Evolutionary conservation across 257 asterid genomes (phyloP).

Genomic region (Nicotiana knightiana): DNA sequence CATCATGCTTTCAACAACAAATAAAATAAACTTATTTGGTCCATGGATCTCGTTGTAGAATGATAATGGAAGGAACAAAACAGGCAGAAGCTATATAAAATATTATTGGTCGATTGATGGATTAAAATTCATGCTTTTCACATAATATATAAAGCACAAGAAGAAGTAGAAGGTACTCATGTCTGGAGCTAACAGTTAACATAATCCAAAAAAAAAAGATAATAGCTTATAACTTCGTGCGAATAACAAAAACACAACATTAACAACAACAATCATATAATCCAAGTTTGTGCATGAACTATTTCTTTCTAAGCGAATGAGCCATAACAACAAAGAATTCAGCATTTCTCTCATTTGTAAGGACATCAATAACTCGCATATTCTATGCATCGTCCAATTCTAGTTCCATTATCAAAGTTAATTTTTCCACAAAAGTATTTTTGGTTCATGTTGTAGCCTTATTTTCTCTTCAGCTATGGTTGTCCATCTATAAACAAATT

Average conservation of each 20-base stretch:
- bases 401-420: neutral
- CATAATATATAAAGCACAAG: too few relatives aligned
- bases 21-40: too few relatives aligned
- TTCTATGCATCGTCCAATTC: neutral
- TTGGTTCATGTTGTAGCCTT: neutral
- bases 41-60: too few relatives aligned
- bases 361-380: neutral
- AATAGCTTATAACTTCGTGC: neutral
- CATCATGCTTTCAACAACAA: too few relatives aligned
- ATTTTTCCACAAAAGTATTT: neutral
- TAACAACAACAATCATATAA: neutral
- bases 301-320: neutral
- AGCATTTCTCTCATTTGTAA: neutral
- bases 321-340: neutral
- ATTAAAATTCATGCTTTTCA: too few relatives aligned
- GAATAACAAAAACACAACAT: neutral
- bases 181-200: too few relatives aligned
- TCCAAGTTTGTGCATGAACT: neutral
- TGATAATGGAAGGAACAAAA: too few relatives aligned
- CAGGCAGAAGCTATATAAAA: too few relatives aligned
- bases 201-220: too few relatives aligned
- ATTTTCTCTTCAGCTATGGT: neutral
- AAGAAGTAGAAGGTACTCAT: too few relatives aligned
- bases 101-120: too few relatives aligned
- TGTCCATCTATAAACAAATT: neutral